Evolutionary conservation across 495 filamentous ascomycete species (phyloP), one percentile per base, ranked within the genome.

Genomic region (Lasiosphaeria hispida): DNA sequence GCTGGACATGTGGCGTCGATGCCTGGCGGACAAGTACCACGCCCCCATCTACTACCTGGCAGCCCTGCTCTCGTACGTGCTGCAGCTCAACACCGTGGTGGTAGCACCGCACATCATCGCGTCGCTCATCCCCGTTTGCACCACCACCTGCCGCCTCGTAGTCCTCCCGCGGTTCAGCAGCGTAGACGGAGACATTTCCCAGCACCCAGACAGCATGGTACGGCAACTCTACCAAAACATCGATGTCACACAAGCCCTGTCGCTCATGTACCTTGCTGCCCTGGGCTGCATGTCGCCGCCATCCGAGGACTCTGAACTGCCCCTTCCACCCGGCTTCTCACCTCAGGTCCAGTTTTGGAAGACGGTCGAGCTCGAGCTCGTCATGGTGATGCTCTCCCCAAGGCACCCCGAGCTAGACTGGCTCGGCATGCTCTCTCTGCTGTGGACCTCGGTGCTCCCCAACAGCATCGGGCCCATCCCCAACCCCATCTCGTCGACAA

Each of bases 361-460:
- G 49, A 65, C 64, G 18, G 72, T 80, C 11, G 72, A 77, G n/a
- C 63, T 75, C 4, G 71, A 79, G n/a, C 78, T 79, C 49, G 68
- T 78, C 14, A 65, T 77, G 44, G 50, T 73, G 41, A 70, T 77
- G 53, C 68, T 80, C 2, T 74, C 68, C 13, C 70, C 72, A 13
- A 79, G 76, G 44, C 76, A 78, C 38, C 72, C 74, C 1, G 66
- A 74, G n/a, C 58, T 63, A 6, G 75, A 78, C 37, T 78, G 75
- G 58, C 49, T 75, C 9, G 67, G 62, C 7, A 72, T 72, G 51
- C 55, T 80, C 30, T 60, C 63, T 10, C 59, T 78, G 60, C 50
- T 80, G 10, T 67, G 67, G 23, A 75, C 77, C 0, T 78, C 77
- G 14, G 69, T 73, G 0, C 64, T 77, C 3, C 71, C 72, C 7